These are phyloP conservation scores for Dicorynia guianensis DNA, from an alignment of 306 rosid species.

Conservation along the genomic window DNA sequence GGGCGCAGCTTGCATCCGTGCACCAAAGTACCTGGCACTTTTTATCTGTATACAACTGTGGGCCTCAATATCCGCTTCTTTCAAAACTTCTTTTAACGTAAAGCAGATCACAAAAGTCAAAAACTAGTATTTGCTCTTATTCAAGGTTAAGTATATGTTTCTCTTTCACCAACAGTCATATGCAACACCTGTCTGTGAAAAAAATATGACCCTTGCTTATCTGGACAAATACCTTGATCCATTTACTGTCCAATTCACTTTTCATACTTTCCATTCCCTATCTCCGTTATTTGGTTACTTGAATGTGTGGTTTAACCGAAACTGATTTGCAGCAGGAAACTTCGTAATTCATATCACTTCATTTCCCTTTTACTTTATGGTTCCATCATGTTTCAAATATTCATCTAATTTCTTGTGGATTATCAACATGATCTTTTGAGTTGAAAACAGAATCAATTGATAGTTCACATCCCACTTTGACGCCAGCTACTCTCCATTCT, in stretches of 20 bases:
- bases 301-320: background rate
- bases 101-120: background rate
- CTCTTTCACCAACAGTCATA: conserved; percentile 23
- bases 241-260: background rate
- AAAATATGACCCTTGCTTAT: background rate
- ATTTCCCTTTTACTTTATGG: background rate
- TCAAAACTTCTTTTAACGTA: background rate
- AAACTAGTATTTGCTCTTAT: background rate
- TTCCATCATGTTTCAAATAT: conserved; percentile 14
- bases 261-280: background rate
- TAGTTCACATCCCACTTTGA: background rate
- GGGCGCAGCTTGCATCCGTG: background rate
- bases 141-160: background rate
- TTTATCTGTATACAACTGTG: background rate
- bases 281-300: too few species aligned
- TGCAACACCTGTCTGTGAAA: conserved; percentile 1
- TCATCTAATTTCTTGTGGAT: background rate
- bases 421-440: background rate
- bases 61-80: background rate
- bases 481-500: background rate
- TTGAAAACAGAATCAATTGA: conserved; percentile 4
- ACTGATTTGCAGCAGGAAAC: background rate
- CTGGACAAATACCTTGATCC: background rate
- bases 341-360: conserved; percentile 3
- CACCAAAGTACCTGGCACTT: background rate